phyloP scores from a whole-genome alignment of 2,329 filamentous ascomycete species.

The Fusarium domesticum region DNA sequence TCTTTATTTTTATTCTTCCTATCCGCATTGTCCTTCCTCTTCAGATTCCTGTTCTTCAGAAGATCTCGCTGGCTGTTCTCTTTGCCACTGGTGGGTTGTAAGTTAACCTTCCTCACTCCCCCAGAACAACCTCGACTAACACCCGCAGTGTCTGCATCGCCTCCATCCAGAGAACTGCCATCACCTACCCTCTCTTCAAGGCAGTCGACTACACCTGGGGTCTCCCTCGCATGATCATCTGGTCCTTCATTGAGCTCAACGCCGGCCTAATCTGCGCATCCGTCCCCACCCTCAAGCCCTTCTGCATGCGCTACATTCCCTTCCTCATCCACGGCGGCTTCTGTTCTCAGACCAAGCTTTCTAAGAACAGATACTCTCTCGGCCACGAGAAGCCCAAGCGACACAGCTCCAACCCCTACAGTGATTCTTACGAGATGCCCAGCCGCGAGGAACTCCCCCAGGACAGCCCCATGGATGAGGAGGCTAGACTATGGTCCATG shows the following conservation, averaged over 20 bases:
- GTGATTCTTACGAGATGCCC: conserved; percentile 24
- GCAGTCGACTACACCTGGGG: conserved; percentile 28
- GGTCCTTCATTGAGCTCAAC: conserved; percentile 49
- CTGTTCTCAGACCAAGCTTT: conserved; percentile 18
- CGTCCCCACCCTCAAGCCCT: conserved; percentile 48
- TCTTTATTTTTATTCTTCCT: conserved; percentile 45
- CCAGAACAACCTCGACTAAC: neutral
- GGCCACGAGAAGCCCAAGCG: conserved; percentile 16
- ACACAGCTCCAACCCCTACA: conserved; percentile 12
- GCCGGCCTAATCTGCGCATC: conserved; percentile 49
- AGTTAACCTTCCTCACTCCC: conserved; percentile 1
- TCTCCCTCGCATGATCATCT: conserved; percentile 32
- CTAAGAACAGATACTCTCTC: conserved; percentile 12
- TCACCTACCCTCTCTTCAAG: conserved; percentile 24
- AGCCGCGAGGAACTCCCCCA: conserved; percentile 16
- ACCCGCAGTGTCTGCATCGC: conserved; percentile 26
- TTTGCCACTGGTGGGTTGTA: conserved; percentile 38
- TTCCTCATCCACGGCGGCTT: conserved; percentile 27
- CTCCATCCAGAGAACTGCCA: conserved; percentile 29
- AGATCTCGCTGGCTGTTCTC: conserved; percentile 46
- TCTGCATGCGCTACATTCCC: conserved; percentile 38
- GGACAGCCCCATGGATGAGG: conserved; percentile 23
- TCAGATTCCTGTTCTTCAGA: conserved; percentile 47
- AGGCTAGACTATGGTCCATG: conserved; percentile 20
- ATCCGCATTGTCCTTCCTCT: conserved; percentile 43